Base-by-base conservation (phyloP, 2,329 filamentous ascomycete genomes). In the Dactylellina haptotyla region DNA sequence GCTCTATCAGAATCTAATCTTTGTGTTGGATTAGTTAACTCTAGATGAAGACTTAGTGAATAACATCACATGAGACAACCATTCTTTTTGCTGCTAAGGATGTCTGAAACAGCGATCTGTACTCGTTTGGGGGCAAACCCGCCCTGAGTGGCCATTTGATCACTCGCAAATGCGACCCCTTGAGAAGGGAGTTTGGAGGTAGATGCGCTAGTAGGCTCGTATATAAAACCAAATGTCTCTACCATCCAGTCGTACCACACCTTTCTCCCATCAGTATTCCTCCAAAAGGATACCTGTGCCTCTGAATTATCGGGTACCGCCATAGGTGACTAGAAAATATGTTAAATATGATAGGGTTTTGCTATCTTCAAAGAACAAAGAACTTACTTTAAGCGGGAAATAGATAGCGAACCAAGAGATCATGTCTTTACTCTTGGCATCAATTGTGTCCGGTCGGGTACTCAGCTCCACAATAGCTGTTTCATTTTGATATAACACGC, bases 201-300 rank as follows among this genome's bases (percentile, higher is more conserved):
- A 51, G 80, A 89, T 46, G 41, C 14, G 16, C 12, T 12, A 23
- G 2, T 26, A 25, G 50, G 51, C 25, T 43, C 26, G 12, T 39
- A 39, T 12, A 66, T 48, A 32, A 73, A 73, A 10, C 61, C 62
- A 28, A 66, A 97, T 9, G 90, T 91, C 81, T 98, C 95, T 1
- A 97, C 89, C 73, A 95, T 85, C 95, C 95, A 99, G 81, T 99
- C 95, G 80, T 99, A 99, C 96, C 95, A 99, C 5, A 99, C 95
- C 80, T 91, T 96, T 37, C 90, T 88, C 80, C 97, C 92, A 79
- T 99, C 94, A 0, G 95, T 98, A 82, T 96, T 91, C 56, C 95
- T 87, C 91, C 93, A 97, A 88, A 99, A 97, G 80, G 89, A 95
- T 37, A 97, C 88, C 77, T 96, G 90, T 3, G 98, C 84, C 80